phyloP scores from a whole-genome alignment of 2,329 filamentous ascomycete genomes.

The Trichoderma koningiopsis region DNA sequence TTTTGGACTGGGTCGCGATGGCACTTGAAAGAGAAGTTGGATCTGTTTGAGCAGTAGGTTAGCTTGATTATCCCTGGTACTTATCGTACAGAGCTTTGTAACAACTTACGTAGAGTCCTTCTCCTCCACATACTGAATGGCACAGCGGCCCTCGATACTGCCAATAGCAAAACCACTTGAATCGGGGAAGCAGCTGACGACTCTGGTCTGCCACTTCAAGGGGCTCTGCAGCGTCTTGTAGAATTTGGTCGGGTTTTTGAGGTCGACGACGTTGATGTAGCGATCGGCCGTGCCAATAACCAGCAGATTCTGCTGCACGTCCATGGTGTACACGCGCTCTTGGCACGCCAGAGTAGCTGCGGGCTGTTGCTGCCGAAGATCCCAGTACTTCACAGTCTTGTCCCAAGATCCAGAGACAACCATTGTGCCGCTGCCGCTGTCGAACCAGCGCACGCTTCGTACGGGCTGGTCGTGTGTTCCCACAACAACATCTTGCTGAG shows the following conservation, averaged over 20 bases:
- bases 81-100: background rate
- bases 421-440: slow-evolving; percentile 72
- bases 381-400: slow-evolving; percentile 90
- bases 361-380: slow-evolving; percentile 67
- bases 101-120: slow-evolving; percentile 72
- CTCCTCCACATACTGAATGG: slow-evolving; percentile 97
- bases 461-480: slow-evolving; percentile 85
- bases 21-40: slow-evolving; percentile 99
- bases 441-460: slow-evolving; percentile 75
- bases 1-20: slow-evolving; percentile 79
- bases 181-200: slow-evolving; percentile 93
- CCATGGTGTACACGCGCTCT: slow-evolving; percentile 87
- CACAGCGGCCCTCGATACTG: slow-evolving; percentile 94
- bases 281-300: slow-evolving; percentile 93
- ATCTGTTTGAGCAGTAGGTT: slow-evolving; percentile 47
- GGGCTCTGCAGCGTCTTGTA: slow-evolving; percentile 97
- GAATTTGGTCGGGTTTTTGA: slow-evolving; percentile 83
- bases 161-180: slow-evolving; percentile 91
- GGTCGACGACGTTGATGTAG: slow-evolving; percentile 93
- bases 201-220: slow-evolving; percentile 96
- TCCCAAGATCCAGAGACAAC: slow-evolving; percentile 93
- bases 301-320: slow-evolving; percentile 82
- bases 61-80: background rate
- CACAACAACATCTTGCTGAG: slow-evolving; percentile 68
- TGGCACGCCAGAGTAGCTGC: slow-evolving; percentile 68